Evolutionary conservation across 129 eudicot species (phyloP), one percentile per base, ranked within the genome.

Genomic region (Escallonia rubra): DNA sequence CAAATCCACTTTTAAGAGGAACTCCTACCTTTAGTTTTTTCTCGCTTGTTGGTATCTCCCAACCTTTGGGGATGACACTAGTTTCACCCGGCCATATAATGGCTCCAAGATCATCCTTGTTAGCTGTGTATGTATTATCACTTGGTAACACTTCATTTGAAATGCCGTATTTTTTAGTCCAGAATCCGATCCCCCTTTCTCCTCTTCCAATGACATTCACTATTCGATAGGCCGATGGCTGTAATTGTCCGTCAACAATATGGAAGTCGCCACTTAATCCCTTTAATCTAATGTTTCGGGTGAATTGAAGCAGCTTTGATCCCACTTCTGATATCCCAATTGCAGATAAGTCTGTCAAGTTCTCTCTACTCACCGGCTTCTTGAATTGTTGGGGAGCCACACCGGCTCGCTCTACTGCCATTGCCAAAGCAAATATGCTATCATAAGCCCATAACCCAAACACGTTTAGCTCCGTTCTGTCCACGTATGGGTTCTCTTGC

Each of bases 371-470:
- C 23, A 5, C 8, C 7, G 57, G 9, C 34, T 57, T 64, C 6
- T 2, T 11, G 45, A 60, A 61, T 2, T 3, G 6, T 5, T 9
- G 15, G 47, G 43, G 12, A 6, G 47, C 45, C 0, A 42, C 11
- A 34, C 55, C 66, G 45, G 66, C 74, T 56, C 48, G 57, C 70
- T 82, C 86, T n/a, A 73, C 68, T 6, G 91, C 79, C 70, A 71
- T 72, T 38, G 96, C 96, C 38, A 88, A 69, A 34, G 86, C 86
- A 8, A 11, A 63, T 39, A 73, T 77, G 4, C 79, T 65, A 72
- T 88, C 96, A 63, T 85, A 82, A 43, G 91, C 91, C 84, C 87
- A 84, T 8, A 87, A 43, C 9, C 79, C 83, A 54, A 69, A 69
- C 8, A 65, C 56, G 64, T 59, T 64, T n/a, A 72, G 46, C 13